These are phyloP conservation scores for Fusarium brevicatenulatum DNA, from an alignment of 2,329 filamentous ascomycete genomes.

Conservation along the genomic window DNA sequence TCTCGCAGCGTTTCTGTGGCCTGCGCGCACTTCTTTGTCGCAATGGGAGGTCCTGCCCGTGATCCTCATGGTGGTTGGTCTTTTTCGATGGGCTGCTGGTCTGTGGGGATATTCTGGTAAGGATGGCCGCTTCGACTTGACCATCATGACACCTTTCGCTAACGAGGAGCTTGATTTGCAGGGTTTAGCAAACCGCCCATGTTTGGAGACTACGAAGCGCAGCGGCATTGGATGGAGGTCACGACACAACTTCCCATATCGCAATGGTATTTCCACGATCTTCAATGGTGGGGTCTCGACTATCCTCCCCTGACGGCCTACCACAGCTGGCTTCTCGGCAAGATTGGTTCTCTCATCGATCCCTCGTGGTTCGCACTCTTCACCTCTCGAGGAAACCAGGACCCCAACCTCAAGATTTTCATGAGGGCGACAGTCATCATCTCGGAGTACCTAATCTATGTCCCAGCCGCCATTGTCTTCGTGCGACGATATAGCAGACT, in stretches of 20 bases:
- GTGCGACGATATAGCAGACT: slow-evolving; percentile 82
- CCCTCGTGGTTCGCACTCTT: slow-evolving; percentile 89
- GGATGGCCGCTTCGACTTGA: slow-evolving; percentile 30
- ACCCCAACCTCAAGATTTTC: slow-evolving; percentile 85
- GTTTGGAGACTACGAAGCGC: slow-evolving; percentile 97
- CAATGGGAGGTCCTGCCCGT: slow-evolving; percentile 93
- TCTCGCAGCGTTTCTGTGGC: slow-evolving; percentile 93
- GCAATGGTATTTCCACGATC: slow-evolving; percentile 97
- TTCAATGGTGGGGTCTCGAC: slow-evolving; percentile 97
- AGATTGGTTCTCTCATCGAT: slow-evolving; percentile 82
- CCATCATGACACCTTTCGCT: slow-evolving; percentile 21
- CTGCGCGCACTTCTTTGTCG: slow-evolving; percentile 81
- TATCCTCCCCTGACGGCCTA: slow-evolving; percentile 98
- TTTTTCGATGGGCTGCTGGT: slow-evolving; percentile 92
- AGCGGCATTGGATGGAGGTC: slow-evolving; percentile 98
- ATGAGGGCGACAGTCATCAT: slow-evolving; percentile 93
- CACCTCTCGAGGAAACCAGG: slow-evolving; percentile 82
- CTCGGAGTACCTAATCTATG: slow-evolving; percentile 89
- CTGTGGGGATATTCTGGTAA: slow-evolving; percentile 95
- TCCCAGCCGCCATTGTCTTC: slow-evolving; percentile 88
- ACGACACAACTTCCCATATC: slow-evolving; percentile 89
- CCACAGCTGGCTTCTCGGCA: slow-evolving; percentile 95
- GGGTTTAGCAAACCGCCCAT: slow-evolving; percentile 86
- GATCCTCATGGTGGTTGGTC: slow-evolving; percentile 86
- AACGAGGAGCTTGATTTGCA: slow-evolving; percentile 48